These are phyloP conservation scores for Colletotrichum gigasporum DNA, from an alignment of 2,329 filamentous ascomycete species.

Conservation along the genomic window DNA sequence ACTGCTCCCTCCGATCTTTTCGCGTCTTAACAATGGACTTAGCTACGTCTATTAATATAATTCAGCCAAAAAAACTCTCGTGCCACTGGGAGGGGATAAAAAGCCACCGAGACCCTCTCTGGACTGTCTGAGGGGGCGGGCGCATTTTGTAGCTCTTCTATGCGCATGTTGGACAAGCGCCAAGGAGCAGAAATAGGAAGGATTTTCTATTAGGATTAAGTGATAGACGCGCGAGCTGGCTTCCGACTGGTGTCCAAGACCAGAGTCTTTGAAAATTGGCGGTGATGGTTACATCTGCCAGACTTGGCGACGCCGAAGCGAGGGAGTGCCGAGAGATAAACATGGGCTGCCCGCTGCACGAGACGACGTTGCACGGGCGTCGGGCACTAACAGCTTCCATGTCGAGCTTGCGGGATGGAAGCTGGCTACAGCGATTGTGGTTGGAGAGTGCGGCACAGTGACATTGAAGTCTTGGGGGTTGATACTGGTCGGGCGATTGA, in stretches of 20 bases:
- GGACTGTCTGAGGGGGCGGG: neutral
- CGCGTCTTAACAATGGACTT: too few species aligned
- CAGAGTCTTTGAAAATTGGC: neutral
- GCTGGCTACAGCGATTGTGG: too few species aligned
- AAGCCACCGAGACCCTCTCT: neutral
- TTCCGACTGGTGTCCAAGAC: too few species aligned
- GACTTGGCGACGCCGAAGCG: slow-evolving; percentile 5
- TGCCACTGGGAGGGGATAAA: too few species aligned
- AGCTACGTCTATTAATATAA: too few species aligned
- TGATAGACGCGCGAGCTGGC: neutral
- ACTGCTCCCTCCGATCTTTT: neutral
- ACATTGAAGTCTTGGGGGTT: too few species aligned
- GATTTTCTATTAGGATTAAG: neutral
- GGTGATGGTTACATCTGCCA: neutral
- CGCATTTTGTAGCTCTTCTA: neutral
- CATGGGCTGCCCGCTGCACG: neutral
- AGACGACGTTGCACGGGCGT: neutral
- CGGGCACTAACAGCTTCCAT: neutral
- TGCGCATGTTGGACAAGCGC: too few species aligned
- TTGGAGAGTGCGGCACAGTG: too few species aligned
- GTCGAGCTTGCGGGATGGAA: too few species aligned
- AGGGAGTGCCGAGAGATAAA: slow-evolving; percentile 6
- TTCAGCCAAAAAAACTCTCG: too few species aligned
- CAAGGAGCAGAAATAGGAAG: too few species aligned
- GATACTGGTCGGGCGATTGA: too few species aligned